These are phyloP conservation scores for Endotrypanum monterogeii DNA, from an alignment of 208 protist species.

Conservation along the genomic window DNA sequence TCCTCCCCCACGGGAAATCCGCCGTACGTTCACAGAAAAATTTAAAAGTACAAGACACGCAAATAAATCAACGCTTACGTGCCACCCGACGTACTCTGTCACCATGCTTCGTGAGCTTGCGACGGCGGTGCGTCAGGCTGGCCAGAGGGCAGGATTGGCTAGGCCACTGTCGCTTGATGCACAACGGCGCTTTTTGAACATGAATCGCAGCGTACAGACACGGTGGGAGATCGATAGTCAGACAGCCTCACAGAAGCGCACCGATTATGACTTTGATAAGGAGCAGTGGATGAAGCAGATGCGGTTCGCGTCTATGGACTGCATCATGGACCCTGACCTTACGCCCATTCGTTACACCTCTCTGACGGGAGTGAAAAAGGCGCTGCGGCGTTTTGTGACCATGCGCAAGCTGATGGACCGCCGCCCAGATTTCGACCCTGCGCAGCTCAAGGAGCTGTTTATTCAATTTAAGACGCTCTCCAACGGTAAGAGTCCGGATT, in stretches of 20 bases:
- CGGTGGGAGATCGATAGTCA: conserved; percentile 80
- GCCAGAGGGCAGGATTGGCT: not conserved
- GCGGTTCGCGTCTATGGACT: conserved; percentile 92
- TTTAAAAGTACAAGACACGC: not conserved
- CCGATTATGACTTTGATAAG: conserved; percentile 93
- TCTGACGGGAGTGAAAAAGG: conserved; percentile 65
- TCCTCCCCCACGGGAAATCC: not conserved
- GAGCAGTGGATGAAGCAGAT: conserved; percentile 94
- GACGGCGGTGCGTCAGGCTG: not conserved
- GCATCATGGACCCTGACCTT: conserved; percentile 92
- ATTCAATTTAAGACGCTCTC: conserved; percentile 74
- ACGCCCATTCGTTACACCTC: conserved; percentile 84
- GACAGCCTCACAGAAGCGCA: conserved; percentile 68
- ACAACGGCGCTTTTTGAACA: conserved; percentile 70
- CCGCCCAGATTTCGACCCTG: conserved; percentile 77
- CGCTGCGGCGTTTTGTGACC: conserved; percentile 82
- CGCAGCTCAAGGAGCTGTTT: conserved; percentile 74
- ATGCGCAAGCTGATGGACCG: conserved; percentile 88
- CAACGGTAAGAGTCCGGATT: conserved; percentile 60
- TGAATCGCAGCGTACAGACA: conserved; percentile 89
- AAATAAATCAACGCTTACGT: not conserved
- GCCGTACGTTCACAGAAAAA: not conserved
- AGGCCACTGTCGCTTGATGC: not conserved
- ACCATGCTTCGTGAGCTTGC: conserved; percentile 28
- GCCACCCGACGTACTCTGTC: not conserved